Evolutionary conservation across 2,329 filamentous ascomycete genomes (phyloP).

Genomic region (Elsinoe australis): DNA sequence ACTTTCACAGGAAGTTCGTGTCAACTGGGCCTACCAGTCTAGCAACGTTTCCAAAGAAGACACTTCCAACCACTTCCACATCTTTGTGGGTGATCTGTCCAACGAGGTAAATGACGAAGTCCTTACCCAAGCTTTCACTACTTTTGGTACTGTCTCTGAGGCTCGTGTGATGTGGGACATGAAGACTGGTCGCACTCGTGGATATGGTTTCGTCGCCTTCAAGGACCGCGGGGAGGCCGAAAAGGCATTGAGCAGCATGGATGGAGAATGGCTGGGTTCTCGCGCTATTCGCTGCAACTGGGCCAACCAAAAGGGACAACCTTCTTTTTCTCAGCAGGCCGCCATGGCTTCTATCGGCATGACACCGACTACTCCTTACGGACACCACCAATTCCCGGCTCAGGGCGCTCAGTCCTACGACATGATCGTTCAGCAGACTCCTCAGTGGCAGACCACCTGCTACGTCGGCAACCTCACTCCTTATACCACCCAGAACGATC

Average conservation of each 20-base stretch:
- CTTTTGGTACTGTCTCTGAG: constrained; percentile 92
- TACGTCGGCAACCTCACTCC: constrained; percentile 97
- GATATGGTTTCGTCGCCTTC: constrained; percentile 97
- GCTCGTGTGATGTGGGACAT: constrained; percentile 99
- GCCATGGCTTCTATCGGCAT: constrained; percentile 97
- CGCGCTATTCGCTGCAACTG: constrained; percentile 98
- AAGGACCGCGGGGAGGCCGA: constrained; percentile 89
- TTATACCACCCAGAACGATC: constrained; percentile 92
- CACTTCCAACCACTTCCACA: constrained; percentile 96
- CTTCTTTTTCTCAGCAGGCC: constrained; percentile 95
- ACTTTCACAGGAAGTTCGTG: constrained; percentile 73
- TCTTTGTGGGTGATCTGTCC: constrained; percentile 94
- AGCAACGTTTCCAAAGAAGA: constrained; percentile 93
- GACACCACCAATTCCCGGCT: constrained; percentile 86
- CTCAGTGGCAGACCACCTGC: constrained; percentile 95
- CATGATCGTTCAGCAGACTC: constrained; percentile 91
- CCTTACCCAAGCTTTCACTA: constrained; percentile 85
- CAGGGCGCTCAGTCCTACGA: constrained; percentile 96
- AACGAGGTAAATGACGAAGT: constrained; percentile 99
- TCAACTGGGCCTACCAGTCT: constrained; percentile 99
- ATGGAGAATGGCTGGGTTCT: constrained; percentile 97
- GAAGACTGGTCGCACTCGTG: constrained; percentile 96
- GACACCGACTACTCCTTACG: constrained; percentile 92
- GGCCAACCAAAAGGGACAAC: constrained; percentile 99
- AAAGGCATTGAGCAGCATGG: constrained; percentile 94